Base-by-base conservation (phyloP, 108 stramenopile genomes). In the Fragilaria radians region DNA sequence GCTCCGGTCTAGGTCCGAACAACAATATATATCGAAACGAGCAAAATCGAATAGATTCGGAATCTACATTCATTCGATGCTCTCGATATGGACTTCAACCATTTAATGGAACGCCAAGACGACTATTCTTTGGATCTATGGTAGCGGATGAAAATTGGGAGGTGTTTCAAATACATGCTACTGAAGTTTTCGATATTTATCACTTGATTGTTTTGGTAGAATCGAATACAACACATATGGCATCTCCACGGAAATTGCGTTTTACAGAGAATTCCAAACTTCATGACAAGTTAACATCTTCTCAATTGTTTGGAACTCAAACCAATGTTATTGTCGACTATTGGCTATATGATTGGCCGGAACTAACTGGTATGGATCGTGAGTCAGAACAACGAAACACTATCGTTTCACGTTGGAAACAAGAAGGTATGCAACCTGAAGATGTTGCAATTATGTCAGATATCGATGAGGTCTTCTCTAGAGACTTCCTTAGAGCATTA, bases 401-500 rank as follows among this genome's bases (percentile, higher is more conserved):
- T n/a, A n/a, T n/a, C n/a, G n/a, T n/a, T n/a, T n/a, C n/a, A 17
- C 32, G 33, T 34, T 5, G 67, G 21, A 5, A 14, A 3, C 29
- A 73, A 62, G 52, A 74, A 47, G 54, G 71, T 24, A 28, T 72
- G 22, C 83, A 84, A 51, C 65, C 31, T 0, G 62, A 79, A 9
- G 83, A 85, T 54, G 50, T 85, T 14, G 83, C 65, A 1, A 59
- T 79, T 32, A 47, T 85, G 31, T 53, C 58, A 0, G n/a, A n/a
- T n/a, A n/a, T n/a, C n/a, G n/a, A n/a, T n/a, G n/a, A n/a, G n/a
- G n/a, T n/a, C n/a, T n/a, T 64, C 25, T 64, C 73, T 11, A 28
- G 83, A 19, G 83, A 85, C 49, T 85, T 77, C 57, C 52, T 85
- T n/a, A 52, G 63, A 0, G 80, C 83, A 0, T 28, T 79, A 24